These are phyloP conservation scores for Cyberlindnera mississippiensis DNA, from an alignment of 805 yeast species.

Conservation along the genomic window DNA sequence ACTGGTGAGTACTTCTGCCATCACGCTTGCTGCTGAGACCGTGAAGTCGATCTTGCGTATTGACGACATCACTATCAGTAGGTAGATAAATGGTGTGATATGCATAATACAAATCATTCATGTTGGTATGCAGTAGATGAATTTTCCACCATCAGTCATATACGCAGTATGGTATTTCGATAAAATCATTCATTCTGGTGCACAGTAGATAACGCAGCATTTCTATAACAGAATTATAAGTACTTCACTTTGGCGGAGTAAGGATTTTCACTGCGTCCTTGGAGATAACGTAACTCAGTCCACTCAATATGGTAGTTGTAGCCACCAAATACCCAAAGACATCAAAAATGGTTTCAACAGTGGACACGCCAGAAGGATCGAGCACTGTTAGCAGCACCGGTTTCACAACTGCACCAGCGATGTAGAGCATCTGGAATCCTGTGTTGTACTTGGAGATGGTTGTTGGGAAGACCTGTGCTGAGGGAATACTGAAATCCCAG, in stretches of 20 bases:
- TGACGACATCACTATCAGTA: slow-evolving; percentile 93
- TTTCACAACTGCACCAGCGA: slow-evolving; percentile 57
- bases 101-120: not conserved
- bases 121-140: too few species aligned
- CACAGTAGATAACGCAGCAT: too few species aligned
- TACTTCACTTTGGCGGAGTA: slow-evolving; percentile 10
- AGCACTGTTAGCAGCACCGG: slow-evolving; percentile 44
- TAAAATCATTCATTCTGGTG: too few species aligned
- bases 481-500: slow-evolving; percentile 75
- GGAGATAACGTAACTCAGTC: slow-evolving; percentile 69
- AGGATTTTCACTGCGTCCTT: slow-evolving; percentile 63
- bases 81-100: slow-evolving; percentile 49
- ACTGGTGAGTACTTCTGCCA: slow-evolving; percentile 89
- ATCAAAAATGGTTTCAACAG: slow-evolving; percentile 25
- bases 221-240: too few species aligned
- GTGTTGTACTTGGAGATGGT: slow-evolving; percentile 85
- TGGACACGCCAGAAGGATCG: slow-evolving; percentile 27
- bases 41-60: slow-evolving; percentile 86
- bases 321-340: slow-evolving; percentile 55
- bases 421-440: slow-evolving; percentile 85
- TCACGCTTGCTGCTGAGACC: slow-evolving; percentile 91
- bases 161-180: too few species aligned
- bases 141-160: too few species aligned
- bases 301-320: slow-evolving; percentile 71
- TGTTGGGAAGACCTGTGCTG: slow-evolving; percentile 87